Evolutionary conservation across 1,284 basidiomycete species (phyloP), one percentile per base, ranked within the genome.

Genomic region (Puccinia polysora): DNA sequence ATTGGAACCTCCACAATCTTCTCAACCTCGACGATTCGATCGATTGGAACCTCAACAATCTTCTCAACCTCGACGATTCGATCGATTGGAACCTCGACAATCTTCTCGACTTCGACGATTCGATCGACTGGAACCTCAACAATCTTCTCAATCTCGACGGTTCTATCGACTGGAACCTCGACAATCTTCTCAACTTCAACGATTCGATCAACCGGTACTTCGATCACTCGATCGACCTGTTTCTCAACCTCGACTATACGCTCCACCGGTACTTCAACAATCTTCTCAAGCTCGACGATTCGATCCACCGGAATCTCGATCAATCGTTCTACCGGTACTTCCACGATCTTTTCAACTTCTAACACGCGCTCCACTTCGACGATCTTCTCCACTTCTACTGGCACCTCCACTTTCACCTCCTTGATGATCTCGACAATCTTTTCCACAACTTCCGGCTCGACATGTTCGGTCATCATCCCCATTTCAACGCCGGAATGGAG

Each of bases 131-230:
- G n/a, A n/a, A n/a, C n/a, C n/a, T n/a, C n/a, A n/a, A n/a, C n/a
- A n/a, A n/a, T n/a, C n/a, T n/a, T n/a, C n/a, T n/a, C n/a, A n/a
- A 73, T 47, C 70, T 74, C 5, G 81, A 77, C 70, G 32, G 75
- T 82, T 80, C 64, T 82, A 81, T 80, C 79, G 73, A 81, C 76
- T 78, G 82, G 73, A 83, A 84, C 64, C 82, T 83, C 74, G 49
- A 79, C 73, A 53, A 75, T 71, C 73, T 76, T 75, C 56, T 85
- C 85, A 67, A 85, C 82, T 23, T 64, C 62, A 10, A 20, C 80
- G 76, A 77, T 78, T 65, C 77, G 76, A 74, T 79, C 77, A 76
- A 75, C 76, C 38, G 76, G 80, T 45, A 64, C 70, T 30, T 74
- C 62, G 20, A 77, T 74, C 47, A 79, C 77, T 59, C 77, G 75